Evolutionary conservation across 208 protist species (phyloP), one percentile per base, ranked within the genome.

Genomic region (Polymyxa betae): DNA sequence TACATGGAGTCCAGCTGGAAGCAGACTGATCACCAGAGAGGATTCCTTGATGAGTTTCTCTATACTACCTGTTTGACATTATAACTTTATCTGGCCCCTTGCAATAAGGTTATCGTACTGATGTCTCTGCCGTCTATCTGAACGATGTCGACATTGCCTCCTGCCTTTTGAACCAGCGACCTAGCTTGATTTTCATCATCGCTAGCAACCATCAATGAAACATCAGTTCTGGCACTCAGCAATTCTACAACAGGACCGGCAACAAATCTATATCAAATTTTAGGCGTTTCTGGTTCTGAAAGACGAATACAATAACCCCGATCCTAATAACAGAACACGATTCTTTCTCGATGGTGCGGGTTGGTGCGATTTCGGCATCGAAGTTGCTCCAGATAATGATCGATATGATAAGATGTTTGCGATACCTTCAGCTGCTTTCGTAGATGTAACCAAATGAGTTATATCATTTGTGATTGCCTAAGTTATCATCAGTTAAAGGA

Each of bases 1-100:
- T 45, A 20, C 54, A 72, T 89, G 88, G 16, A 89, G 29, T 32
- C 35, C 12, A 60, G 88, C 88, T 66, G 88, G 88, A 5, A 89
- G 32, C 32, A 89, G n/a, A 45, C 88, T 89, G 32, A 89, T 72
- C 12, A 89, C 88, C 1, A 44, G 32, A 44, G 46, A 38, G 5
- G 32, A 32, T 5, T n/a, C 88, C 10, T 72, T 12, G n/a, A 89
- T 45, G 5, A 89, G 16, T 45, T 89, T 89, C 5, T 29, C 16
- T 5, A 89, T 5, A 45, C 10, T 32, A 29, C 54, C 38, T 89
- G 49, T 60, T 24, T 5, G 49, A 5, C 5, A 60, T 29, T 29
- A 29, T 29, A 29, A 60, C 5, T 29, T 60, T 24, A 60, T 5
- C 24, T 5, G 24, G 24, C 24, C 24, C 24, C 12, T 60, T 60